phyloP scores from a whole-genome alignment of 2,329 filamentous ascomycete species.

The Botrytis paeoniae region DNA sequence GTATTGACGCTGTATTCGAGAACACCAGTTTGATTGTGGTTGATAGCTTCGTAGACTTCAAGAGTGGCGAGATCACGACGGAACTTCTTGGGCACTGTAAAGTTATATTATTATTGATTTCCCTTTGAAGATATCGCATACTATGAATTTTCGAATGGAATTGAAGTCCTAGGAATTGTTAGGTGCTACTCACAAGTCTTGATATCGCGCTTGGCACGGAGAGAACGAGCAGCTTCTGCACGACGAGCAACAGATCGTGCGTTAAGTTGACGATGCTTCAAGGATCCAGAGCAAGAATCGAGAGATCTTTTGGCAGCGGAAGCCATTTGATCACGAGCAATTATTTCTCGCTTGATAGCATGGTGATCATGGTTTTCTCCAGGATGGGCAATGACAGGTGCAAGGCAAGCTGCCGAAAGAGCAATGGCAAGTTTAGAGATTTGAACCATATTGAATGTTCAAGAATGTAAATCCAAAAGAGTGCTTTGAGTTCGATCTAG shows the following conservation, averaged over 20 bases:
- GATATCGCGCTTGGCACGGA: slow-evolving; percentile 11
- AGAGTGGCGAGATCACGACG: slow-evolving; percentile 18
- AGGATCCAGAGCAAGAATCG: slow-evolving; percentile 38
- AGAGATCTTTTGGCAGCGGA: slow-evolving; percentile 25
- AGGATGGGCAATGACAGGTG: slow-evolving; percentile 15
- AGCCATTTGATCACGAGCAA: slow-evolving; percentile 16
- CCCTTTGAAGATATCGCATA: no score
- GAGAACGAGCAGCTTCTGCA: slow-evolving; percentile 34
- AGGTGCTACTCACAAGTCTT: not conserved
- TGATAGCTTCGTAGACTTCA: slow-evolving; percentile 16
- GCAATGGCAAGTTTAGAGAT: slow-evolving; percentile 3
- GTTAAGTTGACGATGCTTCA: slow-evolving; percentile 39
- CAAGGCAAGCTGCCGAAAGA: slow-evolving; percentile 1
- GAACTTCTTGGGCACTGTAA: slow-evolving; percentile 16
- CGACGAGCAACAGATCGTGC: slow-evolving; percentile 38
- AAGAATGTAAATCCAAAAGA: not conserved
- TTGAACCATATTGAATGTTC: slow-evolving; percentile 10
- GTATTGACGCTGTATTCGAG: slow-evolving; percentile 19
- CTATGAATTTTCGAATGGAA: not conserved
- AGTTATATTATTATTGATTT: not conserved
- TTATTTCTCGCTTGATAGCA: slow-evolving; percentile 19
- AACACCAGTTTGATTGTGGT: slow-evolving; percentile 21
- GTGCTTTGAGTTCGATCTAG: not conserved
- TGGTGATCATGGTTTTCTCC: slow-evolving; percentile 15
- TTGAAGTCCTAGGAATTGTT: not conserved